Conservation (phyloP, 78 protist genomes). For the Speleostelium caveatum region DNA sequence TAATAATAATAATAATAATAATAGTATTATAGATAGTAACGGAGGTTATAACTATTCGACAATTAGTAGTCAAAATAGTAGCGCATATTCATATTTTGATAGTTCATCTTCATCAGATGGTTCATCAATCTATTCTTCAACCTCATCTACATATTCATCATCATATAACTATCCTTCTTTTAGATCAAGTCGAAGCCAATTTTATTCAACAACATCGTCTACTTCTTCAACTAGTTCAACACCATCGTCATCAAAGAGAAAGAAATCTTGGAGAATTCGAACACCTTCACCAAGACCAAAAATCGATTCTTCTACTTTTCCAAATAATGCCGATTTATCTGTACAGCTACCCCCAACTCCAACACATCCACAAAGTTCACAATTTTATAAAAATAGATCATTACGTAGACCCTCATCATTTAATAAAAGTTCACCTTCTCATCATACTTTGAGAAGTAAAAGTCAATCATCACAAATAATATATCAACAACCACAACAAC, state of each 20-base stretch:
- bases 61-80: too few species aligned
- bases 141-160: background rate
- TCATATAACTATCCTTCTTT: background rate
- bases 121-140: background rate
- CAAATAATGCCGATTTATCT: background rate
- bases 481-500: background rate
- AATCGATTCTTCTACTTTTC: background rate
- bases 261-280: conserved; percentile 29
- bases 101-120: background rate
- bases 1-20: too few species aligned
- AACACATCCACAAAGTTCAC: conserved; percentile 5
- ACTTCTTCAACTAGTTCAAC: background rate
- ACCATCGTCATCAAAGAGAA: background rate
- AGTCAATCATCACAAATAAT: background rate
- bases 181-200: background rate
- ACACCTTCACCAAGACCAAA: conserved; percentile 39
- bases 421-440: background rate
- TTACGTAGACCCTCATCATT: background rate
- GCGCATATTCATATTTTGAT: background rate
- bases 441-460: background rate
- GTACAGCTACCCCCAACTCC: conserved; percentile 41
- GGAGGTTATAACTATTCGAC: too few species aligned
- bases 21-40: background rate
- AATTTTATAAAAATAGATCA: too few species aligned
- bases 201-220: background rate